These are phyloP conservation scores for Labyrinthula sp. DNA, from an alignment of 352 stramenopile species.

Conservation along the genomic window DNA sequence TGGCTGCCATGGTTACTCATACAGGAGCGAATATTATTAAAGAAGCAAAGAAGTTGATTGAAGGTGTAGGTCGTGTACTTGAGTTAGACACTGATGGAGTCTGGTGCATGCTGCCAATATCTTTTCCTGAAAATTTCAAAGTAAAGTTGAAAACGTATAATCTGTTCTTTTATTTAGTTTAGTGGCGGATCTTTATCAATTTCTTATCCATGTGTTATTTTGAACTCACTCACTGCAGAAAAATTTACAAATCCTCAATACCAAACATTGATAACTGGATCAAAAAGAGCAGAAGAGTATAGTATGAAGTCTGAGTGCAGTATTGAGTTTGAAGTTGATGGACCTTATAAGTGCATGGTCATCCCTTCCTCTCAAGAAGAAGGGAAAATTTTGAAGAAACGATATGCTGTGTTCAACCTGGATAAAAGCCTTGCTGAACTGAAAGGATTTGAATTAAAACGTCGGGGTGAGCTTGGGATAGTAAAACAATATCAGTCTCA, in stretches of 20 bases:
- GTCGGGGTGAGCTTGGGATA: conserved; percentile 86
- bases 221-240: conserved; percentile 91
- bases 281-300: conserved; percentile 43
- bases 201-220: conserved; percentile 94
- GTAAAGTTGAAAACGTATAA: conserved; percentile 39
- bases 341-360: conserved; percentile 91
- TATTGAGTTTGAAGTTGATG: conserved; percentile 98
- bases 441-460: conserved; percentile 95
- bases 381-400: conserved; percentile 92
- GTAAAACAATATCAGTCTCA: conserved; percentile 97
- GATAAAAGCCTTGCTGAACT: conserved; percentile 65
- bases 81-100: conserved; percentile 99
- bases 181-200: conserved; percentile 57
- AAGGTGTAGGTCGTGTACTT: conserved; percentile 79
- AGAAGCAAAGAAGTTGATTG: conserved; percentile 47
- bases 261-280: conserved; percentile 49
- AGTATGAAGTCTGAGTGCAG: conserved; percentile 79
- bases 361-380: conserved; percentile 91
- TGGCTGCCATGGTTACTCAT: conserved; percentile 96
- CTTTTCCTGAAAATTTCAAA: conserved; percentile 88
- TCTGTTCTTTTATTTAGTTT: conserved; percentile 9
- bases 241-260: conserved; percentile 98
- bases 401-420: conserved; percentile 76
- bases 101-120: conserved; percentile 92
- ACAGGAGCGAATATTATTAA: conserved; percentile 93